These are phyloP conservation scores for Paulownia fortunei DNA, from an alignment of 257 asterid species.

Conservation along the genomic window DNA sequence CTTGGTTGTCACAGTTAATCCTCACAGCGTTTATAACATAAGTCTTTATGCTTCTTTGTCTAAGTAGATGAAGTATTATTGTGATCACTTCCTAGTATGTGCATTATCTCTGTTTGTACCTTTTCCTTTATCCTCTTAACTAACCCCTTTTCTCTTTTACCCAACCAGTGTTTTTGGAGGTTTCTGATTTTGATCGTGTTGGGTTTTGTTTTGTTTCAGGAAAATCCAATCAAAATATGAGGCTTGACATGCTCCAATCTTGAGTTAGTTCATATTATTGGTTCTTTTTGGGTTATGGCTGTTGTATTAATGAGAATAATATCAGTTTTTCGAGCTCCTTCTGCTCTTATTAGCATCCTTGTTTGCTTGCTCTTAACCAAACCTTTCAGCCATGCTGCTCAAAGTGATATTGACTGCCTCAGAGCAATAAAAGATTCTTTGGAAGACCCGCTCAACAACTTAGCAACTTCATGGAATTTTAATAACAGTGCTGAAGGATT, in stretches of 20 bases:
- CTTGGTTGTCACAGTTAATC: not conserved
- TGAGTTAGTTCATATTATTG: constrained; percentile 12
- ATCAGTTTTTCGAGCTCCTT: constrained; percentile 27
- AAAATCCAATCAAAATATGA: constrained; percentile 15
- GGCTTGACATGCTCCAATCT: constrained; percentile 11
- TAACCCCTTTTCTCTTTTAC: not conserved
- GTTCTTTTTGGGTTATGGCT: constrained; percentile 32
- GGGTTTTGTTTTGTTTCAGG: constrained; percentile 25
- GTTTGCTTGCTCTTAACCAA: constrained; percentile 41
- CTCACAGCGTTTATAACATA: not conserved
- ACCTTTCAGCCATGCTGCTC: constrained; percentile 43
- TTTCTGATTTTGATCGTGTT: constrained; percentile 12
- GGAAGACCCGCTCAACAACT: constrained; percentile 58
- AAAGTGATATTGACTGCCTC: constrained; percentile 68
- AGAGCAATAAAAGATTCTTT: constrained; percentile 46
- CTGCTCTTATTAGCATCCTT: constrained; percentile 35
- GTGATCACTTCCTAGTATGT: not conserved
- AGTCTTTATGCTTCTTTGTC: not conserved
- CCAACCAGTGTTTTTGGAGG: not conserved
- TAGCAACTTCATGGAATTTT: constrained; percentile 62
- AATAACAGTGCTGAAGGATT: constrained; percentile 51
- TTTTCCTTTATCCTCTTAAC: not conserved
- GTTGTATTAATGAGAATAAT: constrained; percentile 26
- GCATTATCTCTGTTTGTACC: not conserved
- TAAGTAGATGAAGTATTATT: too few species aligned